Evolutionary conservation across 2,329 filamentous ascomycete genomes (phyloP), one percentile per base, ranked within the genome.

Genomic region (Beauveria australis): DNA sequence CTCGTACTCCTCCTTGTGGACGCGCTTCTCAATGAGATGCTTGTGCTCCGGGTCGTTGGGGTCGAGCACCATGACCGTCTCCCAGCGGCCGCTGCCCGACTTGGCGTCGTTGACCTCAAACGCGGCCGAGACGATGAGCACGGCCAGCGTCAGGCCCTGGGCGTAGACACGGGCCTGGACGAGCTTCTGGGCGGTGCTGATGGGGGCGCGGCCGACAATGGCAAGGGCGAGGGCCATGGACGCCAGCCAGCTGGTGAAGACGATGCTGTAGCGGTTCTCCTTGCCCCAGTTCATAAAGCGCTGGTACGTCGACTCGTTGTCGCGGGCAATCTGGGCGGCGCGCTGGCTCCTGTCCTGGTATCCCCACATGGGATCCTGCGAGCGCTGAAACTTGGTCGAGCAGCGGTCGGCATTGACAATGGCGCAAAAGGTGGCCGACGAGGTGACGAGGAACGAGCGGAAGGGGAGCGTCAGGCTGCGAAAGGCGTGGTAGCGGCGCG

Each of bases 91-190:
- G 69, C 82, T 82, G 53, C 91, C 91, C 70, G 83, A 83, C 71
- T 86, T 87, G 66, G 88, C 89, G 74, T 99, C 94, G 59, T 75
- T 76, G 65, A 83, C 80, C 84, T 97, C 92, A 68, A 97, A 89
- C 12, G 85, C 89, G 52, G 93, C 91, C 37, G 86, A 89, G 61
- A 90, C 85, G 70, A 96, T 83, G 61, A 97, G 79, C 56, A 96
- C 91, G 64, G 88, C 89, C 52, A 97, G 79, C 5, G 92, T 96
- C 67, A 96, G 78, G 6, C 89, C 91, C 78, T 97, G 92, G 3
- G 92, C 92, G 75, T 96, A 96, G 65, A 97, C 89, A 83, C 92
- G 88, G 26, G 92, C 92, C 81, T 97, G 92, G 18, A 97, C 92
- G 24, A 97, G 78, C 81, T 96, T 96, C 80, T 97, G 92, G 63